Evolutionary conservation across 192 early-diverging fungal species (phyloP).

Genomic region (Backusella tarrabulga): DNA sequence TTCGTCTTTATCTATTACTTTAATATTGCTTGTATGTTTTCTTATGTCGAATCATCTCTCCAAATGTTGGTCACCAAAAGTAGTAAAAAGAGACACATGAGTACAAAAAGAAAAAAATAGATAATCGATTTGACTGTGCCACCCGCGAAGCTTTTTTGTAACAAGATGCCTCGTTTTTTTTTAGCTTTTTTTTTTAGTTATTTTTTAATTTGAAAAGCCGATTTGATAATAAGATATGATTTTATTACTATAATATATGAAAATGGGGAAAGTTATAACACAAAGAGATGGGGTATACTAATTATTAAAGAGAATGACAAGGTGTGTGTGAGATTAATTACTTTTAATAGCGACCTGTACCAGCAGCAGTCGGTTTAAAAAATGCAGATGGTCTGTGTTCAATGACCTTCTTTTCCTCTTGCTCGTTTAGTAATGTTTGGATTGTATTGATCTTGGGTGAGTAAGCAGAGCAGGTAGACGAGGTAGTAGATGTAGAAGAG

Average conservation of each 20-base stretch:
- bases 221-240: not conserved
- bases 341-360: not conserved
- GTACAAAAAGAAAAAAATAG: not conserved
- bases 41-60: too few relatives aligned
- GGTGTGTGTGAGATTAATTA: not conserved
- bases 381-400: slow-evolving; percentile 11
- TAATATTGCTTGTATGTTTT: too few relatives aligned
- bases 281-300: not conserved
- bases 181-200: too few relatives aligned
- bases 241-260: not conserved
- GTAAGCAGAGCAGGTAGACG: slow-evolving; percentile 9
- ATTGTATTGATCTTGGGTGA: slow-evolving; percentile 16
- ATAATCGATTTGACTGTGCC: not conserved
- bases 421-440: slow-evolving; percentile 8
- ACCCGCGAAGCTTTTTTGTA: not conserved
- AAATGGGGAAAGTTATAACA: not conserved
- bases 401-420: slow-evolving; percentile 4
- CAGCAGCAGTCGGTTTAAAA: slow-evolving; percentile 7
- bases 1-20: too few relatives aligned
- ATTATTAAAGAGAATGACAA: not conserved
- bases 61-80: too few relatives aligned
- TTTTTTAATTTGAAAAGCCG: not conserved
- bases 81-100: not conserved
- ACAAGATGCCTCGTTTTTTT: not conserved
- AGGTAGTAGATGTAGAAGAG: slow-evolving; percentile 19